Conservation (phyloP, 2,329 filamentous ascomycete genomes). For the Fusarium succisae region DNA sequence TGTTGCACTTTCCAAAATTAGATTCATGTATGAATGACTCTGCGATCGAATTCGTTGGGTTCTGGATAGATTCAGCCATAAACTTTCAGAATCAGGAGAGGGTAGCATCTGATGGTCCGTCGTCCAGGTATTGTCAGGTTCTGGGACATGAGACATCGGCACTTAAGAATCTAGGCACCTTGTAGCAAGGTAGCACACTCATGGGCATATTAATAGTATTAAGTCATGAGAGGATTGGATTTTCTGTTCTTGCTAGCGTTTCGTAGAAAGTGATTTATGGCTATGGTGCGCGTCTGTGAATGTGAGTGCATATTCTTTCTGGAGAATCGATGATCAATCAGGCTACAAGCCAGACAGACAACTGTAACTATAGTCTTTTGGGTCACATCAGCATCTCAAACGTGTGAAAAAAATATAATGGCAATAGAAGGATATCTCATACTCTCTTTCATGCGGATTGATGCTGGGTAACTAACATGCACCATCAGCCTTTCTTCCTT, state of each 20-base stretch:
- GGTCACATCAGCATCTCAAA: background rate
- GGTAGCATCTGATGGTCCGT: background rate
- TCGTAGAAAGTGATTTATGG: background rate
- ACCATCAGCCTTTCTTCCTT: background rate
- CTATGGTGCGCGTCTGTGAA: background rate
- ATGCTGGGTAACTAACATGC: background rate
- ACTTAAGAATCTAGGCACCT: background rate
- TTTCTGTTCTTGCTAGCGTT: fast-evolving
- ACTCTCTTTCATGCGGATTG: no score
- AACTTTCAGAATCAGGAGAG: fast-evolving
- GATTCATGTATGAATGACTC: no score
- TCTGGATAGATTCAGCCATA: no score
- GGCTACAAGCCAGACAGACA: background rate
- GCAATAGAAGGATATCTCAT: background rate
- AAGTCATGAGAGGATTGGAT: fast-evolving
- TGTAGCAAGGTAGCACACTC: fast-evolving
- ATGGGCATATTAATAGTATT: fast-evolving
- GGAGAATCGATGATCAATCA: background rate
- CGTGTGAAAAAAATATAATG: background rate
- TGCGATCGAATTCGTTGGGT: fast-evolving
- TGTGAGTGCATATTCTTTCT: background rate
- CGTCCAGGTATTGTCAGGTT: background rate
- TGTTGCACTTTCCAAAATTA: background rate
- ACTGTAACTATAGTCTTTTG: background rate
- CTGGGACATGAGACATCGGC: background rate